These are phyloP conservation scores for Lecanicillium sp. DNA, from an alignment of 2,329 filamentous ascomycete species.

Conservation along the genomic window DNA sequence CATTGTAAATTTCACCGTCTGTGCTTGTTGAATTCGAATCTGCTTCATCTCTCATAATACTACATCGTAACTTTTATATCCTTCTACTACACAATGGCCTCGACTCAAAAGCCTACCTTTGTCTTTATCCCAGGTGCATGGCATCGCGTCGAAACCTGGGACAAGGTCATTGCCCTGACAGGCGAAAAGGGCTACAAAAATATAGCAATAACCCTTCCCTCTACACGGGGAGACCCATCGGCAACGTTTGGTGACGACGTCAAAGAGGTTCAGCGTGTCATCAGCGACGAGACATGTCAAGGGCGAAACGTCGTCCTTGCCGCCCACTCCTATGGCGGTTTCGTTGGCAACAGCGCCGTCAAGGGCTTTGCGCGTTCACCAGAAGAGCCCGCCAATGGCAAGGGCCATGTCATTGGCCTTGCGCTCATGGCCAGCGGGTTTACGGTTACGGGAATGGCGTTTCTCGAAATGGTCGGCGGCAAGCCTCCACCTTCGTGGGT, in stretches of 20 bases:
- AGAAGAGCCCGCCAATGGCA: constrained; percentile 3
- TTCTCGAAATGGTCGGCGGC: constrained; percentile 33
- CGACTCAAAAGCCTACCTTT: constrained; percentile 24
- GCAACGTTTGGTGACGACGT: constrained; percentile 35
- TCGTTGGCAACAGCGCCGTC: constrained; percentile 36
- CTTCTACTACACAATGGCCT: not conserved
- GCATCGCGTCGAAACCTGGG: constrained; percentile 32
- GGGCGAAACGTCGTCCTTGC: constrained; percentile 37
- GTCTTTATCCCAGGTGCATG: constrained; percentile 41
- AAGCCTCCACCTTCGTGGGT: constrained; percentile 34
- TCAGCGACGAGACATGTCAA: constrained; percentile 24
- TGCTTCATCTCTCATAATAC: no score
- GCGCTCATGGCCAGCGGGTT: constrained; percentile 38
- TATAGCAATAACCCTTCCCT: constrained; percentile 29
- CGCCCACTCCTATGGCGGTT: constrained; percentile 41
- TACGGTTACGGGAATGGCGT: constrained; percentile 25
- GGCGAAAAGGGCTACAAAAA: constrained; percentile 24
- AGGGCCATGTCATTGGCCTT: constrained; percentile 34
- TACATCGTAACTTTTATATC: no score
- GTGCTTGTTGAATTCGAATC: no score
- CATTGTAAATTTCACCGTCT: no score
- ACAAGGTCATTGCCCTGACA: constrained; percentile 25
- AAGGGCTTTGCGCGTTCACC: constrained; percentile 27
- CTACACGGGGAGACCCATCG: constrained; percentile 22
- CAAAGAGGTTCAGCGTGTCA: constrained; percentile 26